These are phyloP conservation scores for Fagopyrum tataricum DNA, from an alignment of 148 eudicot species.

Conservation along the genomic window DNA sequence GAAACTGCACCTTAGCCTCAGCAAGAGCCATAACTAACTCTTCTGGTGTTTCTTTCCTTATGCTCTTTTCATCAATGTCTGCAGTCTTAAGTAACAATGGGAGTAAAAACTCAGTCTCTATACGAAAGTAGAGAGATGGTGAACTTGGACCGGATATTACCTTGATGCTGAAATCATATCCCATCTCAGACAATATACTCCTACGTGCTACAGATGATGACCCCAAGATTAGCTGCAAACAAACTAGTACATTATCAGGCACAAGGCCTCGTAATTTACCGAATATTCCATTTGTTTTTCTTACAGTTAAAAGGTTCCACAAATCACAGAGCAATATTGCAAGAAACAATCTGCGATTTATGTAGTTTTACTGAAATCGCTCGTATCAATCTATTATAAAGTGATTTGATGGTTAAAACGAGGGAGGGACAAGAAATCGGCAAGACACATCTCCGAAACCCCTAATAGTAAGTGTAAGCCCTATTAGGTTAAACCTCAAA, in stretches of 20 bases:
- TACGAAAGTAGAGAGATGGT: not conserved
- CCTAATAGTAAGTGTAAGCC: not conserved
- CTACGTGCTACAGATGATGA: conserved; percentile 74
- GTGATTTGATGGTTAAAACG: not conserved
- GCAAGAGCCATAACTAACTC: conserved; percentile 90
- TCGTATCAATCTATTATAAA: not conserved
- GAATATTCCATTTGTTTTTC: no score
- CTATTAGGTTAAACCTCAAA: not conserved
- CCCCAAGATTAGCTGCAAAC: conserved; percentile 77
- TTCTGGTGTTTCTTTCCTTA: conserved; percentile 74
- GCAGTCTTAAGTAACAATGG: conserved; percentile 49
- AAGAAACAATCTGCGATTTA: not conserved
- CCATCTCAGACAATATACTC: conserved; percentile 74
- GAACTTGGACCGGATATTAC: conserved; percentile 26
- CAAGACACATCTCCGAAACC: not conserved
- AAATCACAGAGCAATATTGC: not conserved
- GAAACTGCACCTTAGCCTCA: conserved; percentile 71
- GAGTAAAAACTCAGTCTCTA: conserved; percentile 11
- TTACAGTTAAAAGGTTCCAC: not conserved
- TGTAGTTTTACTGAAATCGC: not conserved
- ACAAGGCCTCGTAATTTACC: not conserved
- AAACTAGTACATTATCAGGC: not conserved
- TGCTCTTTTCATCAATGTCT: conserved; percentile 75
- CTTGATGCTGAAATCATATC: conserved; percentile 67
- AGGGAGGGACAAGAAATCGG: not conserved